These are phyloP conservation scores for Gnomoniopsis smithogilvyi DNA, from an alignment of 2,329 filamentous ascomycete species.

Conservation along the genomic window DNA sequence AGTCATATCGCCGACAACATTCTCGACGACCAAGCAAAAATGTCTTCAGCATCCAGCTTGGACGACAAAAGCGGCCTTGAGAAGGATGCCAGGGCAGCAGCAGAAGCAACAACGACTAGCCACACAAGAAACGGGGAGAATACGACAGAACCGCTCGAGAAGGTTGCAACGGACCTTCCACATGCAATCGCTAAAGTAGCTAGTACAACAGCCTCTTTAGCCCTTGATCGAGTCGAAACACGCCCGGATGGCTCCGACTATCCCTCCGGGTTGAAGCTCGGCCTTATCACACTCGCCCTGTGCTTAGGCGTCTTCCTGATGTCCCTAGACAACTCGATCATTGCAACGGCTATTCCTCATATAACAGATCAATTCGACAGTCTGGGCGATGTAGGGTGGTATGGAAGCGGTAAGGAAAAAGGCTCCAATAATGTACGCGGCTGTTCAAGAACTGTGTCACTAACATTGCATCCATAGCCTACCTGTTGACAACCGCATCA, in stretches of 20 bases:
- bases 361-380: neutral
- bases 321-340: constrained; percentile 37
- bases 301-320: constrained; percentile 43
- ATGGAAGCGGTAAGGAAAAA: constrained; percentile 30
- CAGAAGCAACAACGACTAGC: neutral
- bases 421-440: too few relatives aligned
- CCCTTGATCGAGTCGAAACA: constrained; percentile 22
- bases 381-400: constrained; percentile 20
- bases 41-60: neutral
- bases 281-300: constrained; percentile 39
- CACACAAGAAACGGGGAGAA: neutral
- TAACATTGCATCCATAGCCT: neutral
- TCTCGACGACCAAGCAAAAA: neutral
- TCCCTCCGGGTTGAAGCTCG: constrained; percentile 32
- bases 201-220: neutral
- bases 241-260: constrained; percentile 37
- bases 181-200: neutral
- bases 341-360: constrained; percentile 36
- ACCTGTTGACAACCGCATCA: constrained; percentile 34
- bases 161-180: neutral
- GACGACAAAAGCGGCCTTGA: neutral
- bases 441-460: too few relatives aligned
- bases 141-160: neutral
- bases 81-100: neutral
- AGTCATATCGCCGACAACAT: too few relatives aligned